Conservation (phyloP, 2,329 filamentous ascomycete species). For the Arthrobotrys entomopaga region DNA sequence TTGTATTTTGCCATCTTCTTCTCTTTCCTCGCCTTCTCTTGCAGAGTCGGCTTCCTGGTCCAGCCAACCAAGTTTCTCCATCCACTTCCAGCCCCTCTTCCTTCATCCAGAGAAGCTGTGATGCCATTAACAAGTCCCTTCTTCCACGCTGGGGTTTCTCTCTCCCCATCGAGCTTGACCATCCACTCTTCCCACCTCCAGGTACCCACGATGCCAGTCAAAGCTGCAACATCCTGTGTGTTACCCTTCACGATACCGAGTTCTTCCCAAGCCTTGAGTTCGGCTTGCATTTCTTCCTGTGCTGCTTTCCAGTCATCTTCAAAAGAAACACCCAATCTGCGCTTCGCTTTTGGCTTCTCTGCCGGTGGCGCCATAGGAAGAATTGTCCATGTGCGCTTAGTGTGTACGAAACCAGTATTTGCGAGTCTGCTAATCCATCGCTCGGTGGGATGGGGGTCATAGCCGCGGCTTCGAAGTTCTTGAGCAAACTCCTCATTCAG, state of each 20-base stretch:
- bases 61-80: constrained; percentile 73
- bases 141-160: constrained; percentile 55
- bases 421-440: constrained; percentile 79
- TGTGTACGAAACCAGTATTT: constrained; percentile 78
- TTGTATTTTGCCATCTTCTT: constrained; percentile 35
- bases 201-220: constrained; percentile 83
- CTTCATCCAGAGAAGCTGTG: constrained; percentile 72
- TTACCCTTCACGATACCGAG: constrained; percentile 70
- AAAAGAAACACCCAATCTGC: constrained; percentile 61
- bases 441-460: constrained; percentile 85
- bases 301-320: constrained; percentile 71
- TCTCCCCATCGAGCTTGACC: constrained; percentile 69
- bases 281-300: constrained; percentile 63
- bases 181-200: constrained; percentile 98
- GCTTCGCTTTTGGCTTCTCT: constrained; percentile 64
- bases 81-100: constrained; percentile 69
- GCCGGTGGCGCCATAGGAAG: constrained; percentile 77
- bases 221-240: constrained; percentile 75
- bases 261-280: constrained; percentile 59
- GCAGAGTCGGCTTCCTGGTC: constrained; percentile 69
- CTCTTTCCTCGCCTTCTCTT: constrained; percentile 29
- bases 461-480: constrained; percentile 86
- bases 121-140: constrained; percentile 69
- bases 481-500: constrained; percentile 93
- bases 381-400: constrained; percentile 87